These are phyloP conservation scores for Tylopilus cervinicoccineus DNA, from an alignment of 768 basidiomycete species.

Conservation along the genomic window DNA sequence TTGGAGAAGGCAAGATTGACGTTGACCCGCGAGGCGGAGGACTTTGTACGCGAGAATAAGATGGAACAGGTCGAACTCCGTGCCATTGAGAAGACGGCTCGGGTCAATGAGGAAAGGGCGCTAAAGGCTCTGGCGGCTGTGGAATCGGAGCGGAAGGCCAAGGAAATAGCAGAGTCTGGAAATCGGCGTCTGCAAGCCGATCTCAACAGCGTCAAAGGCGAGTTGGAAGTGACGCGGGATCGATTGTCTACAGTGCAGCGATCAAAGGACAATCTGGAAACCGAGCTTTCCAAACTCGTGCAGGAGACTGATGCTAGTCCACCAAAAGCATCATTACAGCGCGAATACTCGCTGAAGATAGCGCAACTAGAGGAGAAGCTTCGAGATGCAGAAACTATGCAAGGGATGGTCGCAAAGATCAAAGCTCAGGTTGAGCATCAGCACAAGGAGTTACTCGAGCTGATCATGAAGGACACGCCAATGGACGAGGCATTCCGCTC, in stretches of 20 bases:
- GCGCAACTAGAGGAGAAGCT: conserved; percentile 59
- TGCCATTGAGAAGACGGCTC: conserved; percentile 63
- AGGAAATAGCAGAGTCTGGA: conserved; percentile 63
- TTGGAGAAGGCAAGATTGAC: conserved; percentile 78
- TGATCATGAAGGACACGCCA: conserved; percentile 54
- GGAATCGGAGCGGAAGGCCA: conserved; percentile 63
- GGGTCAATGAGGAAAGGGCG: conserved; percentile 58
- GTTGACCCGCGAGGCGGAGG: conserved; percentile 77
- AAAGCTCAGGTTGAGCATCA: conserved; percentile 62
- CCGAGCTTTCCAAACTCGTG: conserved; percentile 62
- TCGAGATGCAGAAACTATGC: conserved; percentile 50
- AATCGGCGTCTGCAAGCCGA: conserved; percentile 58
- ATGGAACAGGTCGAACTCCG: conserved; percentile 62
- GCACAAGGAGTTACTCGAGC: conserved; percentile 67
- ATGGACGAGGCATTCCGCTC: conserved; percentile 60
- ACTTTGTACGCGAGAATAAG: conserved; percentile 70
- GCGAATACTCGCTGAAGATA: conserved; percentile 61
- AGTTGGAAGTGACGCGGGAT: conserved; percentile 52
- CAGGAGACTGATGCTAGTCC: conserved; percentile 52
- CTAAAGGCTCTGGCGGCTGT: conserved; percentile 52
- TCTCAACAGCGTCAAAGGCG: conserved; percentile 50
- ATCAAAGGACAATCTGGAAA: conserved; percentile 63
- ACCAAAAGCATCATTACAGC: conserved; percentile 56
- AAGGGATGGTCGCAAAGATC: conserved; percentile 49
- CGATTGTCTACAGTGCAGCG: conserved; percentile 50